phyloP scores from a whole-genome alignment of 306 rosid species.

The Acacia crassicarpa region DNA sequence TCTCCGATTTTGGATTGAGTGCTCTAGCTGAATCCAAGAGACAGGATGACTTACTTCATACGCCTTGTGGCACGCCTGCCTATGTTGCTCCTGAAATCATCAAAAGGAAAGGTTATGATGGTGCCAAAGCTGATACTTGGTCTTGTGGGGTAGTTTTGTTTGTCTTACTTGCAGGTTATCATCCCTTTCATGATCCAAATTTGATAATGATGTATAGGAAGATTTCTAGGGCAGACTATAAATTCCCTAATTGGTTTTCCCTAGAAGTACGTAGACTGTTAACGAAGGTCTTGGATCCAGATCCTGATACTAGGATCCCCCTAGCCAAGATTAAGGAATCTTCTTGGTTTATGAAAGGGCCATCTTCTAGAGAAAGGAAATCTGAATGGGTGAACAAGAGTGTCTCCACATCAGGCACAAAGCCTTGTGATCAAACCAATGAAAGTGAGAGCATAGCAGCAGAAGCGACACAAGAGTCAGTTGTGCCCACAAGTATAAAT shows the following conservation, averaged over 20 bases:
- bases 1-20: constrained; percentile 61
- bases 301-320: constrained; percentile 48
- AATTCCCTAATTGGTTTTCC: constrained; percentile 54
- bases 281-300: constrained; percentile 49
- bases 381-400: constrained; percentile 27
- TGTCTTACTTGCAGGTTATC: constrained; percentile 53
- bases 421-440: constrained; percentile 25
- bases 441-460: constrained; percentile 24
- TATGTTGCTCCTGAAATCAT: constrained; percentile 63
- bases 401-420: constrained; percentile 14
- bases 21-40: constrained; percentile 45
- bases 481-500: constrained; percentile 38
- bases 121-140: constrained; percentile 64
- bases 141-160: constrained; percentile 62
- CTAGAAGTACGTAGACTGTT: constrained; percentile 32
- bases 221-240: constrained; percentile 44
- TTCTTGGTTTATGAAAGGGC: constrained; percentile 53
- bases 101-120: constrained; percentile 54
- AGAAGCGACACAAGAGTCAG: constrained; percentile 35
- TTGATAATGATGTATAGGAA: constrained; percentile 46
- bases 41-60: constrained; percentile 47
- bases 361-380: constrained; percentile 18
- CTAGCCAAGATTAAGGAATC: constrained; percentile 34
- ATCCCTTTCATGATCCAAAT: constrained; percentile 47
- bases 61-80: constrained; percentile 59